Base-by-base conservation (phyloP, 306 rosid genomes). In the Hippophae tibetana region DNA sequence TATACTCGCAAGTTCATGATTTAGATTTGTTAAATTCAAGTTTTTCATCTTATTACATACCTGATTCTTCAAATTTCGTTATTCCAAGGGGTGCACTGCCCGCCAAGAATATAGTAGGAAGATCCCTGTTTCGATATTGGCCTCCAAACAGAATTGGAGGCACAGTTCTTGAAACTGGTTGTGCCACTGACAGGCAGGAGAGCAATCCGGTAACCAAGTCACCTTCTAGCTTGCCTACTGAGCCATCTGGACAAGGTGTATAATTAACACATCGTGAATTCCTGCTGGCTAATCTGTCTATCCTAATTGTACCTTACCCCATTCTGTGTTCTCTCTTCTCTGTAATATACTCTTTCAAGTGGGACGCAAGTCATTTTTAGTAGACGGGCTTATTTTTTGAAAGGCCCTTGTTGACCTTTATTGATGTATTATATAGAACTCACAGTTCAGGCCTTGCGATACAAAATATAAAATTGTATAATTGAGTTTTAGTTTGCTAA, bases 91-190 rank as follows among this genome's bases (percentile, higher is more conserved):
- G 99, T 72, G 89, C 99, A 9, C 48, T 93, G 61, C 99, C 99
- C 10, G 95, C 95, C 58, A 84, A 83, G 80, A 93, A 93, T 48
- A 93, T 93, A 45, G 76, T 93, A 43, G 99, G 99, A 7, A 82
- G 99, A 82, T 88, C 99, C 18, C 64, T 93, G 47, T 63, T 93
- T 69, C 84, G 95, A 13, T 93, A 93, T 72, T 93, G 99, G 99
- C 99, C 99, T 14, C 99, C 89, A 54, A 75, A 82, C 58, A 84
- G 99, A 70, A 57, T 88, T 46, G 95, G 94, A 1, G 57, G 85
- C 47, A 88, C 95, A 14, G 74, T 86, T 67, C 65, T 77, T 56
- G 84, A 82, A 77, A 78, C 76, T 2, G 67, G 72, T 42, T 93
- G 99, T 74, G 72, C 77, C 38, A 72, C 77, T 65, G 93, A 88